Percentiles rank a stretch among this genome's conserved stretches.
Conservation (phyloP, 2,329 filamentous ascomycete species). For the Penicillium sp. region DNA sequence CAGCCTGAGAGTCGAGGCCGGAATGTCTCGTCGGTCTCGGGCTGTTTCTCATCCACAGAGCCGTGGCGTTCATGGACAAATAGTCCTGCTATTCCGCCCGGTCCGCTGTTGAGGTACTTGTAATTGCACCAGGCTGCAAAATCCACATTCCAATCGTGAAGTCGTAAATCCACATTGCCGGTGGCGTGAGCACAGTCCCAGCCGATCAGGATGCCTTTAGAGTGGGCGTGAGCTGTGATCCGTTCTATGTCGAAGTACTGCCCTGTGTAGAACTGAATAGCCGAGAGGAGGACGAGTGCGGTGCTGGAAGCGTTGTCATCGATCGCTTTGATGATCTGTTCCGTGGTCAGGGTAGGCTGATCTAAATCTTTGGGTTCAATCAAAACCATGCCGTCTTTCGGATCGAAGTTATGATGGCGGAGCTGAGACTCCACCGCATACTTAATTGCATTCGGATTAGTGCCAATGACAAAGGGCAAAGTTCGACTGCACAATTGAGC, state of each 20-base stretch:
- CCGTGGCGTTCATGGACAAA: constrained; percentile 79
- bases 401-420: constrained; percentile 64
- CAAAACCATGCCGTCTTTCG: constrained; percentile 67
- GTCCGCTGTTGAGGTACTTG: constrained; percentile 88
- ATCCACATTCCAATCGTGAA: constrained; percentile 89
- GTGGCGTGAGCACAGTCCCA: constrained; percentile 88
- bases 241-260: constrained; percentile 78
- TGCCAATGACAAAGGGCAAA: neutral
- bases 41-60: constrained; percentile 33
- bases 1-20: constrained; percentile 72
- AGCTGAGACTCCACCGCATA: constrained; percentile 84
- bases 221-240: constrained; percentile 75
- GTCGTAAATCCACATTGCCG: constrained; percentile 73
- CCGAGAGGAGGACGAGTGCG: constrained; percentile 76
- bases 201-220: constrained; percentile 68
- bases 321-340: constrained; percentile 69
- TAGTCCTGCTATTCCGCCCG: constrained; percentile 73
- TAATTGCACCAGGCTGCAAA: constrained; percentile 93
- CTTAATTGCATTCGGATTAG: constrained; percentile 39
- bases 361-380: constrained; percentile 60
- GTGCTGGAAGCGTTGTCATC: constrained; percentile 69
- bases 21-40: constrained; percentile 48
- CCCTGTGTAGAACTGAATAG: constrained; percentile 89
- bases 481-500: neutral
- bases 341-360: constrained; percentile 63